Conservation (phyloP, 139 green algal species). For the Chlamydomonas schloesseri region DNA sequence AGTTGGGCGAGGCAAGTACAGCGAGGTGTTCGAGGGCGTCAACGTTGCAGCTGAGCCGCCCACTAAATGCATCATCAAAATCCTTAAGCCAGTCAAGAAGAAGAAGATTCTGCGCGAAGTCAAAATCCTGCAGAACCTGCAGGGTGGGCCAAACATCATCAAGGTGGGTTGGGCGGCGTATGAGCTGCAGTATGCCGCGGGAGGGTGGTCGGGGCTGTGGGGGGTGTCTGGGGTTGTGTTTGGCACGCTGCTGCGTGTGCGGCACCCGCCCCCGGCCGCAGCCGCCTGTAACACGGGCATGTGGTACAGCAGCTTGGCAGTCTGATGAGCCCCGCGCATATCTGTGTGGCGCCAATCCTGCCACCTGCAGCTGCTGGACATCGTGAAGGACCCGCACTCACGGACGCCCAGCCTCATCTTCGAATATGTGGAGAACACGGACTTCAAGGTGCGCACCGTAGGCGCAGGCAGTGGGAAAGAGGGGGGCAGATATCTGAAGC, state of each 20-base stretch:
- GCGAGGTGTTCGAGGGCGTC: constrained; percentile 98
- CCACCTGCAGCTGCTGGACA: constrained; percentile 87
- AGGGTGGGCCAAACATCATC: constrained; percentile 98
- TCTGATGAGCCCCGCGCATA: too few species aligned
- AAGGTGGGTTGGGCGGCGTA: background rate
- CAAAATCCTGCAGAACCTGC: constrained; percentile 96
- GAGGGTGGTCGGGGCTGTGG: too few species aligned
- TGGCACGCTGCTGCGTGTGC: too few species aligned
- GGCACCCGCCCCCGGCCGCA: too few species aligned
- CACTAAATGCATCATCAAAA: constrained; percentile 96
- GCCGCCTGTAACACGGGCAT: too few species aligned
- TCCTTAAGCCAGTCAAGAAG: constrained; percentile 99
- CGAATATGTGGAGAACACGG: constrained; percentile 95
- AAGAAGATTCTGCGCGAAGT: constrained; percentile 99
- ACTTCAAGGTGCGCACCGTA: constrained; percentile 71
- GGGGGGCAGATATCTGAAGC: too few species aligned
- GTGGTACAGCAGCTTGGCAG: too few species aligned
- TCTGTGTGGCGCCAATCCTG: too few species aligned
- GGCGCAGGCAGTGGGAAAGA: too few species aligned
- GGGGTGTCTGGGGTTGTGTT: too few species aligned
- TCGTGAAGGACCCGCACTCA: constrained; percentile 92
- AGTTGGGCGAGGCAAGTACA: constrained; percentile 96
- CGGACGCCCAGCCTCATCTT: constrained; percentile 98
- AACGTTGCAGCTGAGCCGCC: constrained; percentile 71
- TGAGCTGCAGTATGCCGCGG: too few species aligned